These are phyloP conservation scores for Ceratocystis lukuohia DNA, from an alignment of 2,329 filamentous ascomycete species.

Conservation along the genomic window DNA sequence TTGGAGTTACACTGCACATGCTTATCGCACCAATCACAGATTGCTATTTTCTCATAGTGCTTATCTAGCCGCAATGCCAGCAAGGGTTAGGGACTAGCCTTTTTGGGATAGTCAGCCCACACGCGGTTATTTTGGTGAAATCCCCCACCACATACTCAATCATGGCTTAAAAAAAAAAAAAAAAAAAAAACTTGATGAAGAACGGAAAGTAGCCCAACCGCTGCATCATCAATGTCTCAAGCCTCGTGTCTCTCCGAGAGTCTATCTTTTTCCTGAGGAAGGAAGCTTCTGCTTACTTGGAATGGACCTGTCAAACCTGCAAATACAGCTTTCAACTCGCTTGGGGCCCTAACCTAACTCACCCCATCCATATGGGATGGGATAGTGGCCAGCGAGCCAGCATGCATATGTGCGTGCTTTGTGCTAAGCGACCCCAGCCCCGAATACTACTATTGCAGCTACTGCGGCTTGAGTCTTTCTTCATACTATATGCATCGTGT, in stretches of 20 bases:
- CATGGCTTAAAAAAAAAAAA: background rate
- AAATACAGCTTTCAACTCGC: no score
- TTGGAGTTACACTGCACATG: background rate
- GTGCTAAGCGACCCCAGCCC: background rate
- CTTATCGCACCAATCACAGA: constrained; percentile 5
- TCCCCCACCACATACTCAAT: background rate
- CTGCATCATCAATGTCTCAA: no score
- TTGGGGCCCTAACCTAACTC: background rate
- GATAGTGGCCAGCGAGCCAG: background rate
- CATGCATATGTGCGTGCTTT: background rate
- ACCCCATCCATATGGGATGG: background rate
- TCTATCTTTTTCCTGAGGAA: no score
- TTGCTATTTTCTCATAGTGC: background rate
- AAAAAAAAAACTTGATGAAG: background rate
- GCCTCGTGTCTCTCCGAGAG: no score
- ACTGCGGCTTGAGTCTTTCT: background rate
- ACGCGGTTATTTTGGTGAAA: background rate
- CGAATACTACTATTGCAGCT: no score
- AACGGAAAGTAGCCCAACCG: no score
- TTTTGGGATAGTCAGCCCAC: background rate
- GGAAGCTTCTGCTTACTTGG: no score
- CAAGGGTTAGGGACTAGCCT: background rate
- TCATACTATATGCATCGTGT: background rate
- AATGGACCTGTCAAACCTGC: no score
- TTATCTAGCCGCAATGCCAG: constrained; percentile 4